phyloP scores from a whole-genome alignment of 352 stramenopile genomes.

The Globisporangium spinosum region DNA sequence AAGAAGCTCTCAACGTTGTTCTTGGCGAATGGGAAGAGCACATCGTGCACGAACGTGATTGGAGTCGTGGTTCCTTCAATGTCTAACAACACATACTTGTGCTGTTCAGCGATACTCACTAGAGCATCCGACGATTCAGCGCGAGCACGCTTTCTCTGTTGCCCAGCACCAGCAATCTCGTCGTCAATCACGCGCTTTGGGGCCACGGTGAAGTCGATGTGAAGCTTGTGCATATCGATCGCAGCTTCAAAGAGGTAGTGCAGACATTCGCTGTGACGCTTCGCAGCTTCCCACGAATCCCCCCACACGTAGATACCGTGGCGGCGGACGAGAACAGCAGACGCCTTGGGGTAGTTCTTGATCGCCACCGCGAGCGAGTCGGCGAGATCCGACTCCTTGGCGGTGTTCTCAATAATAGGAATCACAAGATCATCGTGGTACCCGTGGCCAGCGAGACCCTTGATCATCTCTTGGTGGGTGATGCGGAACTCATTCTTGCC shows the following conservation, averaged over 20 bases:
- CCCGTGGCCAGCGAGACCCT: constrained; percentile 90
- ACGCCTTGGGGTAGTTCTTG: constrained; percentile 83
- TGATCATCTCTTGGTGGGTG: constrained; percentile 97
- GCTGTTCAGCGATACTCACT: constrained; percentile 58
- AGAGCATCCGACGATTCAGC: constrained; percentile 18
- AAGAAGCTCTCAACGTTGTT: constrained; percentile 61
- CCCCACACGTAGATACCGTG: constrained; percentile 97
- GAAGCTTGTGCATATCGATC: constrained; percentile 88
- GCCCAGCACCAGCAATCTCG: constrained; percentile 35
- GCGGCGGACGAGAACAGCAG: constrained; percentile 92
- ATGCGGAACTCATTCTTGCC: constrained; percentile 81
- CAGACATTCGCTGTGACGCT: constrained; percentile 94
- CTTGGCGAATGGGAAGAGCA: constrained; percentile 90
- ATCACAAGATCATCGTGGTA: constrained; percentile 93
- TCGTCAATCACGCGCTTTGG: constrained; percentile 27
- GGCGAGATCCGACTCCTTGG: constrained; percentile 90
- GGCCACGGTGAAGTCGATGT: constrained; percentile 65
- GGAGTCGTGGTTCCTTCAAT: constrained; percentile 96
- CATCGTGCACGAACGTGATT: constrained; percentile 95
- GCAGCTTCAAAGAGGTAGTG: constrained; percentile 95
- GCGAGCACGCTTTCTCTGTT: constrained; percentile 41
- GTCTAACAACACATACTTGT: constrained; percentile 92
- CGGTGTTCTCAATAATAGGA: constrained; percentile 96
- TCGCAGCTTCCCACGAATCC: constrained; percentile 93
- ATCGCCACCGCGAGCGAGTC: constrained; percentile 87